These are phyloP conservation scores for Setaria italica DNA, from an alignment of 202 grass and related monocot genomes.

Conservation along the genomic window DNA sequence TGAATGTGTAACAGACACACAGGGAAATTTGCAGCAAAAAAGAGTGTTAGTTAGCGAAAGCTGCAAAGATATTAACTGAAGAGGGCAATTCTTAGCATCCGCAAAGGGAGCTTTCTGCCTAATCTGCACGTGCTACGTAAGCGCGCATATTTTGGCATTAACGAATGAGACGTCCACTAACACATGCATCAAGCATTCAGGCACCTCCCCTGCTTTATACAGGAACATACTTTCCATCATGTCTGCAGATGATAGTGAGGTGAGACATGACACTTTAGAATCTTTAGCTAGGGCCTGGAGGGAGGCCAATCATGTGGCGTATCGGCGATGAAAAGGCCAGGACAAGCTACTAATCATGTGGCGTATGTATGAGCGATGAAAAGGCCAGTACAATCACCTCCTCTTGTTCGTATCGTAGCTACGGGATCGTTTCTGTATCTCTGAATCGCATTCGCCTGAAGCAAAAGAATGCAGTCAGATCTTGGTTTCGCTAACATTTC, in stretches of 20 bases:
- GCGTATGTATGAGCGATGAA: background rate
- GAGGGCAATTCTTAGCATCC: background rate
- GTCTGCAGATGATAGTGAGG: conserved; percentile 32
- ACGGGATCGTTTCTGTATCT: background rate
- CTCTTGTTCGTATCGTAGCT: background rate
- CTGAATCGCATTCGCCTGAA: conserved; percentile 1
- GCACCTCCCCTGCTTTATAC: conserved; percentile 37
- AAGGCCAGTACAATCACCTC: background rate
- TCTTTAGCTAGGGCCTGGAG: conserved; percentile 49
- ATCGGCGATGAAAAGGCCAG: background rate
- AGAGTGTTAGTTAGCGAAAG: background rate
- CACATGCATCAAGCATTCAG: conserved; percentile 7
- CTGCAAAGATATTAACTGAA: background rate
- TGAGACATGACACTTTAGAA: conserved; percentile 42
- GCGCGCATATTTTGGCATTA: background rate
- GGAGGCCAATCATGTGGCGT: conserved; percentile 17
- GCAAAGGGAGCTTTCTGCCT: background rate
- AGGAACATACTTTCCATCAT: conserved; percentile 23
- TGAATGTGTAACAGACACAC: background rate
- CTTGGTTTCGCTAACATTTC: background rate
- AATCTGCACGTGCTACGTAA: conserved; percentile 23
- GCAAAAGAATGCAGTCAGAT: conserved; percentile 32
- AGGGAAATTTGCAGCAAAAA: background rate
- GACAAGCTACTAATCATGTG: conserved; percentile 10
- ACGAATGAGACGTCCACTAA: conserved; percentile 1